Evolutionary conservation across 2,329 filamentous ascomycete genomes (phyloP).

Genomic region (Trichoderma sp.): DNA sequence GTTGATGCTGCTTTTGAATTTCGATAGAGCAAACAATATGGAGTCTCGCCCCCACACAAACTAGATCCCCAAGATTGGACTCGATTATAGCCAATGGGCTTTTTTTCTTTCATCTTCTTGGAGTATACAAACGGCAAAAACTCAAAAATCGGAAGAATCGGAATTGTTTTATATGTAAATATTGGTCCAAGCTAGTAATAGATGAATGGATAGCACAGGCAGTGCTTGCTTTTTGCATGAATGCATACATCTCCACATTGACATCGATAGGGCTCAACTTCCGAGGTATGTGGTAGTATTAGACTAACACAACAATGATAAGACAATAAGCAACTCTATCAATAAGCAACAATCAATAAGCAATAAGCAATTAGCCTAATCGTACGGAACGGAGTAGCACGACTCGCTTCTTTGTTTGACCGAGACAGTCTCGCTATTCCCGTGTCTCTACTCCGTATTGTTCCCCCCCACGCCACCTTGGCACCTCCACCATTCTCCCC

Average conservation of each 20-base stretch:
- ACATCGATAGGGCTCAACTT: background rate
- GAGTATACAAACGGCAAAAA: constrained; percentile 6
- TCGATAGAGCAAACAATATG: background rate
- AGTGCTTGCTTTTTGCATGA: background rate
- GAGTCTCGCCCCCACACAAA: background rate
- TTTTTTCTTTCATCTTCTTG: background rate
- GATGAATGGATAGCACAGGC: background rate
- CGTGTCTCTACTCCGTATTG: background rate
- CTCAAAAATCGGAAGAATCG: background rate
- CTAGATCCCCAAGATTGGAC: background rate
- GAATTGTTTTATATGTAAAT: background rate
- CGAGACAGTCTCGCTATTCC: background rate
- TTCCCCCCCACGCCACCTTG: background rate
- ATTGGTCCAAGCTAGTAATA: constrained; percentile 5
- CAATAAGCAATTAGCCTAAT: background rate
- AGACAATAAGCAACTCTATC: background rate
- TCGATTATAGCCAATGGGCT: background rate
- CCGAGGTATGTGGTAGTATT: background rate
- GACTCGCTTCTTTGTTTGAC: background rate
- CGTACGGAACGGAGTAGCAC: background rate
- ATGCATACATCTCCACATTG: background rate
- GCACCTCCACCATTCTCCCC: background rate
- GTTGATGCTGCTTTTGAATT: background rate
- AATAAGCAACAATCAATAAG: background rate
- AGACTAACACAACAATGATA: background rate